Base-by-base conservation (phyloP, 352 stramenopile genomes). In the Thalassiosira livingstoniorum region DNA sequence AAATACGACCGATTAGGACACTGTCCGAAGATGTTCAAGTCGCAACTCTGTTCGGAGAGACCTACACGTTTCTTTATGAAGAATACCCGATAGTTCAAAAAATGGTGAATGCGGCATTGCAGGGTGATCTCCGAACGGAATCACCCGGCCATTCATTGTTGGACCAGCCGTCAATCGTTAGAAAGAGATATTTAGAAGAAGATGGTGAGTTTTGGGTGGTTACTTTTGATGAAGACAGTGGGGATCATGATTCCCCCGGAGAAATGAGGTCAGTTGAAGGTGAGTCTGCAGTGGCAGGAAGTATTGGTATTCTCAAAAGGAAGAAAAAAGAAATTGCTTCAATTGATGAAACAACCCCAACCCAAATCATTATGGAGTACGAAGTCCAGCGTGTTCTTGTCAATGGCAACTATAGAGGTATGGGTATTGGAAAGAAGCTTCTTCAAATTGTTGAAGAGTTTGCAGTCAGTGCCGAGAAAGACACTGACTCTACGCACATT, bases 301-400 rank as follows among this genome's bases (percentile, higher is more conserved):
- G 73, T 64, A 71, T 91, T 58, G 85, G 85, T 35, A 39, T 91
- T 53, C 70, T 75, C 70, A 39, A 29, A 61, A 70, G 73, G 51
- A 62, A 76, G 39, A 57, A 3, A 51, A 80, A 69, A 51, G 29
- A 77, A 1, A 47, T 25, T 29, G 13, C 51, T 31, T 31, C 39
- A 55, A 10, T 11, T 10, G 47, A 35, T 39, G 61, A 57, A 58
- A 29, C 43, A 5, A 31, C 27, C 0, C 11, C 58, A 55, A 25
- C 66, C 18, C n/a, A n/a, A n/a, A n/a, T n/a, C n/a, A n/a, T n/a
- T n/a, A 31, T 64, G 69, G 80, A 79, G 7, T 85, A 87, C 60
- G 86, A 93, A 83, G 75, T 93, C 27, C 57, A 85, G 67, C 71
- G 86, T 18, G 45, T 93, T 34, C 78, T 74, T 42, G 88, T 93